Conservation (phyloP, 805 yeast genomes). For the Candida ipomoeae region DNA sequence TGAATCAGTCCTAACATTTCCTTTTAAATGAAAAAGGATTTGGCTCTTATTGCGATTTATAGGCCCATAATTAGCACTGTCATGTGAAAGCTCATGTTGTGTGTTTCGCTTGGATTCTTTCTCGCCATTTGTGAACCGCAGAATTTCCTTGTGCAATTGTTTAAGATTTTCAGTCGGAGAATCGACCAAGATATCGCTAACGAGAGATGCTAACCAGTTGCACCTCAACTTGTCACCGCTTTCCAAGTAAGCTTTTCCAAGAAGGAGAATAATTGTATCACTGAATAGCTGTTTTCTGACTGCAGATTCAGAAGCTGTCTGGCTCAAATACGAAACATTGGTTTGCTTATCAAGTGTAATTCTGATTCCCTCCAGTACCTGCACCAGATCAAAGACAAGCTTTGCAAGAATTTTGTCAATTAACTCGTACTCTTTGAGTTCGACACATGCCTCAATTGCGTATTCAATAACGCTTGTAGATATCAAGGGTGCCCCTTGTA, state of each 20-base stretch:
- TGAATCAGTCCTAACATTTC: neutral
- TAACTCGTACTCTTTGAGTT: conserved; percentile 23
- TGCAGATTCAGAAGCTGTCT: neutral
- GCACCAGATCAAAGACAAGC: conserved; percentile 19
- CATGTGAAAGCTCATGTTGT: neutral
- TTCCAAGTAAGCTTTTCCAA: conserved; percentile 10
- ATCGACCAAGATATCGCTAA: neutral
- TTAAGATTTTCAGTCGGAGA: neutral
- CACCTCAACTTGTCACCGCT: conserved; percentile 9
- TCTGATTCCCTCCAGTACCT: conserved; percentile 7
- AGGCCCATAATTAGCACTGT: neutral
- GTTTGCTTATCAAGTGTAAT: neutral
- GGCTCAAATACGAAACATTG: neutral
- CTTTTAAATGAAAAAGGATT: neutral
- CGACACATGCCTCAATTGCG: conserved; percentile 28
- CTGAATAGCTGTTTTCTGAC: conserved; percentile 6
- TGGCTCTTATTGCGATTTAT: neutral
- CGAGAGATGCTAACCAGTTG: conserved; percentile 14
- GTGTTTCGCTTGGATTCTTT: neutral
- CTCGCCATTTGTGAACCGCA: neutral
- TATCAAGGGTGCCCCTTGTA: conserved; percentile 8
- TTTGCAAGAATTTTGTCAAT: conserved; percentile 34
- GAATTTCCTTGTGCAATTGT: neutral
- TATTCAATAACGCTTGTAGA: conserved; percentile 20
- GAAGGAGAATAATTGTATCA: conserved; percentile 8